These are phyloP conservation scores for Actinomortierella ambigua DNA, from an alignment of 371 early-diverging fungal species.

Conservation along the genomic window DNA sequence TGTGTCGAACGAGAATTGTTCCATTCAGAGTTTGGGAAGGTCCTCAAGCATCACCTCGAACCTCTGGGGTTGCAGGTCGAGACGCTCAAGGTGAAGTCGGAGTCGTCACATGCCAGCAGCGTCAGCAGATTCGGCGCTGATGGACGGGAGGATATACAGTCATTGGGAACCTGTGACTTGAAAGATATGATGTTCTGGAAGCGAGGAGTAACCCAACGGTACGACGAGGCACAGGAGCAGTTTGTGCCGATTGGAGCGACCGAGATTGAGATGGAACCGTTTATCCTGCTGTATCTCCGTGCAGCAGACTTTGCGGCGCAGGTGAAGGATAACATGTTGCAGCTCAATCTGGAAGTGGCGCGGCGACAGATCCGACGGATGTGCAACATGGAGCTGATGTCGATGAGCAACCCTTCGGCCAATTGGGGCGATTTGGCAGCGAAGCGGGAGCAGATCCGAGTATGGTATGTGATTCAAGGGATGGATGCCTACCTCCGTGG, in stretches of 20 bases:
- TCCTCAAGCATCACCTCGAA: slow-evolving; percentile 15
- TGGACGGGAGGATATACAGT: too few relatives aligned
- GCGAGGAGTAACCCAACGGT: slow-evolving; percentile 13
- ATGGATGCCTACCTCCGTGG: slow-evolving; percentile 12
- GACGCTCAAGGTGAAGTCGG: too few relatives aligned
- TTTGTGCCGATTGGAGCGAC: slow-evolving; percentile 5
- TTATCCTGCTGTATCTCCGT: slow-evolving; percentile 18
- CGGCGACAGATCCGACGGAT: slow-evolving; percentile 20
- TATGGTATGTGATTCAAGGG: slow-evolving; percentile 22
- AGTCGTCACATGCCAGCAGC: too few relatives aligned
- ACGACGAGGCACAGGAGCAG: slow-evolving; percentile 20
- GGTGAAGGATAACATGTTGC: slow-evolving; percentile 7
- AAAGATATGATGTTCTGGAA: slow-evolving; percentile 27
- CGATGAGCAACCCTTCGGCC: not conserved
- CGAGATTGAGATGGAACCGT: slow-evolving; percentile 19
- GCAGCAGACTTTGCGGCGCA: slow-evolving; percentile 10
- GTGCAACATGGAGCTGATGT: slow-evolving; percentile 17
- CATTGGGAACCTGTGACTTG: not conserved
- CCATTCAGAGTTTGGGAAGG: slow-evolving; percentile 18
- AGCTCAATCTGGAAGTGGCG: slow-evolving; percentile 3
- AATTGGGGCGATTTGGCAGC: not conserved
- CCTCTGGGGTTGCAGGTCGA: slow-evolving; percentile 14
- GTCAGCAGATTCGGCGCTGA: too few relatives aligned
- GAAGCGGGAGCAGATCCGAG: slow-evolving; percentile 9
- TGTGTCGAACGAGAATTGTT: slow-evolving; percentile 31